Evolutionary conservation across 2,329 filamentous ascomycete species (phyloP), one percentile per base, ranked within the genome.

Genomic region (Fusarium acutatum): DNA sequence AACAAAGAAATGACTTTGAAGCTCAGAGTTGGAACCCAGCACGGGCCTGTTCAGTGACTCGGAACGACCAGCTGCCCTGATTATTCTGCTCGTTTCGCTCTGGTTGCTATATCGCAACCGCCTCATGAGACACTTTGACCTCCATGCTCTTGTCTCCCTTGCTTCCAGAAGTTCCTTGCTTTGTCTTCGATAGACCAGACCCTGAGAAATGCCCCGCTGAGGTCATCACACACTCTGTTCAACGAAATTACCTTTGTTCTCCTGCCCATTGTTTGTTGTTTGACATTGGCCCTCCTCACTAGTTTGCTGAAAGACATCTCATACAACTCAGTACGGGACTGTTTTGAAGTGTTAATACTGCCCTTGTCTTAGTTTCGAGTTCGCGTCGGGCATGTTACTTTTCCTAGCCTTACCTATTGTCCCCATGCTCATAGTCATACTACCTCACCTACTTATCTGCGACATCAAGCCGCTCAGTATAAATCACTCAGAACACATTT

Each of bases 281-380:
- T 50, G 17, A 24, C 41, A 59, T 35, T 32, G 17, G n/a, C 35
- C 22, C 52, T 20, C 52, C 30, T 59, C 11, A 49, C 32, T n/a
- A 54, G 50, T 40, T 40, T 41, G 35, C 24, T 30, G 35, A 40
- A 41, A 54, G 50, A n/a, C 47, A 63, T 71, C 61, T 60, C 67
- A 56, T 70, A 68, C 67, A 72, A 74, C 62, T 50, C 44, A 43
- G n/a, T 38, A 15, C 38, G 22, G 44, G 49, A 10, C 41, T 56
- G 28, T 40, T 60, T 69, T 49, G 32, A 50, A 43, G 17, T 38
- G 18, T 59, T 69, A 41, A 54, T 57, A 59, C 40, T 54, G 43
- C 34, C 61, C 64, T 69, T 64, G 65, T 49, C 59, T 68, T 74
- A 72, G 64, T 41, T 64, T 60, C 63, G 65, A 73, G 60, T 74